Conservation (phyloP, 164 flowering plant species). For the Platanus orientalis region DNA sequence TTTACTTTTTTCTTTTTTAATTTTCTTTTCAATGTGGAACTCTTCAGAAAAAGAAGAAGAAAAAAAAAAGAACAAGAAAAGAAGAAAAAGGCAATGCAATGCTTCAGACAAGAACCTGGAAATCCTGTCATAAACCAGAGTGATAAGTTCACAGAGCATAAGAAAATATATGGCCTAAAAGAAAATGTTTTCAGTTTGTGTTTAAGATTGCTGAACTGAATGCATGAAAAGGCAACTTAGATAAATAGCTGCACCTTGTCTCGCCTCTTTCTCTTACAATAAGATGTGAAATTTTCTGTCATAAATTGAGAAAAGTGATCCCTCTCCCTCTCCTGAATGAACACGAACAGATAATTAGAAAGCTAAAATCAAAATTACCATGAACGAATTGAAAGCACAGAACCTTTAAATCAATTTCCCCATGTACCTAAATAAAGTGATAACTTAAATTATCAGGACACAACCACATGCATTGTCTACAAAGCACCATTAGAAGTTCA, state of each 20-base stretch:
- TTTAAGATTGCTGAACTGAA: neutral
- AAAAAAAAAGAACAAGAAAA: too few relatives aligned
- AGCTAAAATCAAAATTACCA: neutral
- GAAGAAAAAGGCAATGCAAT: too few relatives aligned
- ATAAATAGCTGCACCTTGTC: slow-evolving; percentile 60
- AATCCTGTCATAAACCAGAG: neutral
- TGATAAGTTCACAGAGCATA: neutral
- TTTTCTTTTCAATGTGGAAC: too few relatives aligned
- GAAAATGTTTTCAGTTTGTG: neutral
- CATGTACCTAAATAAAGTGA: too few relatives aligned
- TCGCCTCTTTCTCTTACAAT: slow-evolving; percentile 95
- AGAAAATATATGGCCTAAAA: neutral
- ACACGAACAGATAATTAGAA: neutral
- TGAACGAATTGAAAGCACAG: too few relatives aligned
- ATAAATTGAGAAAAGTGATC: slow-evolving; percentile 95
- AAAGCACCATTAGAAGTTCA: too few relatives aligned
- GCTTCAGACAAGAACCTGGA: too few relatives aligned
- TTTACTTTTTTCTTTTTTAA: too few relatives aligned
- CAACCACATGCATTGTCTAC: too few relatives aligned
- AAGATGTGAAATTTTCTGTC: slow-evolving; percentile 93
- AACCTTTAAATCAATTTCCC: too few relatives aligned
- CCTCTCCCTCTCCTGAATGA: slow-evolving; percentile 81
- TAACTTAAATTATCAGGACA: too few relatives aligned
- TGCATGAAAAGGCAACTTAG: slow-evolving; percentile 4
- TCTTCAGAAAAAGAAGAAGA: too few relatives aligned